Evolutionary conservation across 768 basidiomycete species (phyloP), one percentile per base, ranked within the genome.

Genomic region (Cystobasidiopsis lactophilus): DNA sequence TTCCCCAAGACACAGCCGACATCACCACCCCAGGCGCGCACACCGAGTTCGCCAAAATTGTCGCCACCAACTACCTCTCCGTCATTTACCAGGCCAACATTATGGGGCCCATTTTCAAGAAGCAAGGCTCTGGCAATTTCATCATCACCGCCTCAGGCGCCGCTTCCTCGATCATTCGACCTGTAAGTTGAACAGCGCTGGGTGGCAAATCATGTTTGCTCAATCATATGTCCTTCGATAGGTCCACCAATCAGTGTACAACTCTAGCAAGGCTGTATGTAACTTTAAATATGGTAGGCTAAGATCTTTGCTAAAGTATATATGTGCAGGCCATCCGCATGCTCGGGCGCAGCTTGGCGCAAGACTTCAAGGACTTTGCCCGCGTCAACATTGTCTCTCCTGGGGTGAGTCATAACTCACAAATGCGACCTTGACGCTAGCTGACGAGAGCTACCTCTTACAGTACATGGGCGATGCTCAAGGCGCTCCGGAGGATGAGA

Each of bases 301-400:
- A 59, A 58, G 18, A 69, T 68, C 52, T 63, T 66, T 3, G 68
- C 57, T 19, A 61, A 66, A 21, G 57, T 57, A 7, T 66, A 67
- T 51, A 56, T 69, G 54, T 65, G 63, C 26, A 58, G 60, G 43
- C 63, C 58, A 24, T n/a, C n/a, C n/a, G n/a, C n/a, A n/a, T n/a
- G n/a, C n/a, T n/a, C n/a, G n/a, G n/a, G n/a, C n/a, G n/a, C n/a
- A n/a, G n/a, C n/a, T 60, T 66, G 46, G 68, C 67, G 0, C 60
- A 60, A 31, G 68, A 69, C 53, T 66, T 66, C 63, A 64, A 65
- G 4, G 56, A 57, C 40, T 56, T 62, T 4, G 65, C 67, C 21
- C 44, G 67, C 24, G 59, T 64, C 52, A 68, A 67, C 57, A 63
- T 52, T 19, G 50, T 61, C 49, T 53, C 56, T 7, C 60, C 58